A percentile compares a stretch with the other conserved stretches of the same genome.
These are phyloP conservation scores for Coemansia aciculifera DNA, from an alignment of 192 early-diverging fungal genomes.

Conservation along the genomic window DNA sequence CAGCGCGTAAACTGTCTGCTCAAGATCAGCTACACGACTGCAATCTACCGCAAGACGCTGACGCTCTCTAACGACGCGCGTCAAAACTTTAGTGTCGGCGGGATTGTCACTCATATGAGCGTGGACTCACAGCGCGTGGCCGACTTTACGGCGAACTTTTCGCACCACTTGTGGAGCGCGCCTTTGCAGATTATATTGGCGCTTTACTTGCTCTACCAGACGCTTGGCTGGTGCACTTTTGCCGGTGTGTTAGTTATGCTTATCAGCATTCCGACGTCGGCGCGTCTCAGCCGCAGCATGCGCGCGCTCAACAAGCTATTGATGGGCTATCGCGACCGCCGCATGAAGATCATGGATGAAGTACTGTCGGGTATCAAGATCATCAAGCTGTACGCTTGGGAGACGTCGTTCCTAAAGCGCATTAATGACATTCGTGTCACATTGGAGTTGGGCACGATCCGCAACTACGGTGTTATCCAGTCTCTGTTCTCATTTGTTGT, in stretches of 20 bases:
- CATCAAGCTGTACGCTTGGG: slow-evolving; percentile 75
- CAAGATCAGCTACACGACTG: slow-evolving; percentile 76
- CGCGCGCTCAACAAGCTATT: slow-evolving; percentile 80
- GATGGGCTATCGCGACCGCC: slow-evolving; percentile 69
- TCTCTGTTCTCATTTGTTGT: slow-evolving; percentile 43
- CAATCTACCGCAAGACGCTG: slow-evolving; percentile 90
- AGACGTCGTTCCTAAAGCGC: slow-evolving; percentile 51
- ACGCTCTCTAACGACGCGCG: slow-evolving; percentile 78
- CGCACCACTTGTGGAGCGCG: slow-evolving; percentile 80
- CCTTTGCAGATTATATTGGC: slow-evolving; percentile 82
- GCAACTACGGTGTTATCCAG: slow-evolving; percentile 37
- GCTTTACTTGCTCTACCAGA: slow-evolving; percentile 77
- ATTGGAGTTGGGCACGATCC: slow-evolving; percentile 48
- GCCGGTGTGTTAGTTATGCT: slow-evolving; percentile 86
- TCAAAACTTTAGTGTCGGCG: slow-evolving; percentile 81
- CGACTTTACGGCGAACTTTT: slow-evolving; percentile 67
- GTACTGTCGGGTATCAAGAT: slow-evolving; percentile 64
- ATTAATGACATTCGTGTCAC: slow-evolving; percentile 40
- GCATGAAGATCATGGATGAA: slow-evolving; percentile 72
- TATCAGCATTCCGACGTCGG: slow-evolving; percentile 83
- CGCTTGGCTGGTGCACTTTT: slow-evolving; percentile 81
- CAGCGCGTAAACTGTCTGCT: slow-evolving; percentile 80
- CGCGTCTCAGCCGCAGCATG: slow-evolving; percentile 66
- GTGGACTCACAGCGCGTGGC: slow-evolving; percentile 72
- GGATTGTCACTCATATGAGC: slow-evolving; percentile 76